Conservation (phyloP, 441 rosid genomes). For the Brassica balearica region DNA sequence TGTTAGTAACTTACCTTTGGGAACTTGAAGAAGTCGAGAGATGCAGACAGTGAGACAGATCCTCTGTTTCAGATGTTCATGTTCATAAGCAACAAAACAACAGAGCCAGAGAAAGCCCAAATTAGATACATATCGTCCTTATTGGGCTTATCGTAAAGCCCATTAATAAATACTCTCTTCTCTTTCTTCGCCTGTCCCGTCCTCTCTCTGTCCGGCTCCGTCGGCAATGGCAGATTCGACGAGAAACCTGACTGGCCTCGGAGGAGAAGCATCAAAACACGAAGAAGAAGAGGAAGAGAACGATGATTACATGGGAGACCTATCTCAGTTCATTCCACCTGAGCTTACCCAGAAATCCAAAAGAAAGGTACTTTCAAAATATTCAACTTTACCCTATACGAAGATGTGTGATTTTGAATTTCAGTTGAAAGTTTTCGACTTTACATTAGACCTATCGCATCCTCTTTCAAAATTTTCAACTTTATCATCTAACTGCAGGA, state of each 20-base stretch:
- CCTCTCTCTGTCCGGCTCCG: not conserved
- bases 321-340: constrained; percentile 68
- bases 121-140: not conserved
- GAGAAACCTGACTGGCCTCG: constrained; percentile 38
- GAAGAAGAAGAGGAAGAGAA: constrained; percentile 32
- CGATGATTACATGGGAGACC: constrained; percentile 88
- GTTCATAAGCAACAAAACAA: not conserved
- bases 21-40: not conserved
- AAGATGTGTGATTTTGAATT: not conserved
- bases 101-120: not conserved
- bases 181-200: not conserved
- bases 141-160: not conserved
- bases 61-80: not conserved
- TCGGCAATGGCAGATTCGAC: constrained; percentile 12
- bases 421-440: not conserved
- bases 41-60: not conserved
- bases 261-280: constrained; percentile 27
- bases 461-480: not conserved
- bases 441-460: too few relatives aligned
- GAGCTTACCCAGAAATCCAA: constrained; percentile 52
- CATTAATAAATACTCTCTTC: not conserved
- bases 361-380: constrained; percentile 35
- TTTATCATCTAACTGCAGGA: constrained; percentile 44
- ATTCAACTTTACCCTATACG: not conserved
- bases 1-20: not conserved